Evolutionary conservation across 2,329 filamentous ascomycete genomes (phyloP).

Genomic region (Venturia nashicola): DNA sequence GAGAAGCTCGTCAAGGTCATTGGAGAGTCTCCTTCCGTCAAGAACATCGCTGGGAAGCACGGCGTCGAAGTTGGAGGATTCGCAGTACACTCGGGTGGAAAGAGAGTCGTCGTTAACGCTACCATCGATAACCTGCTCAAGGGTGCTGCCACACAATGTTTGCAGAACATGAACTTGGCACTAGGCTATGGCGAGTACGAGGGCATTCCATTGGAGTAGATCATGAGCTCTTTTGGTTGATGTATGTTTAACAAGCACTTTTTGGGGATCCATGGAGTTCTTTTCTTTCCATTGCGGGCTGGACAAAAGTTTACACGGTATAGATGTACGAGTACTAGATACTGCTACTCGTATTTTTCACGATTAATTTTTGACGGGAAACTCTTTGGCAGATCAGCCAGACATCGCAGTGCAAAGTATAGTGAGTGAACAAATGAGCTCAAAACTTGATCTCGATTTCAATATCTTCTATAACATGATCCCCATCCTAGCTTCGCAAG

Average conservation of each 20-base stretch:
- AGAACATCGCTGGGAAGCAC: conserved; percentile 72
- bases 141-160: conserved; percentile 83
- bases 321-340: not conserved
- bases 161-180: conserved; percentile 94
- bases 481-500: too few species aligned
- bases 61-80: conserved; percentile 91
- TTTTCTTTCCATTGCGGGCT: not conserved
- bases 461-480: too few species aligned
- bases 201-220: conserved; percentile 56
- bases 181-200: conserved; percentile 81
- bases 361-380: not conserved
- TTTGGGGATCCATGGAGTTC: not conserved
- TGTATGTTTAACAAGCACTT: not conserved
- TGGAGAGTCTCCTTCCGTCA: conserved; percentile 77
- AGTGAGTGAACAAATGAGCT: too few species aligned
- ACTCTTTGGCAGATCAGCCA: too few species aligned
- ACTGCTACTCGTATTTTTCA: not conserved
- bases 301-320: not conserved
- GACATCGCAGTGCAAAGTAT: too few species aligned
- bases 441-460: too few species aligned
- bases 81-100: conserved; percentile 79
- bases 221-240: too few species aligned
- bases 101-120: conserved; percentile 85
- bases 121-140: conserved; percentile 92
- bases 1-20: conserved; percentile 91